Conservation (phyloP, 495 filamentous ascomycete species). For the Copromyces sp. region DNA sequence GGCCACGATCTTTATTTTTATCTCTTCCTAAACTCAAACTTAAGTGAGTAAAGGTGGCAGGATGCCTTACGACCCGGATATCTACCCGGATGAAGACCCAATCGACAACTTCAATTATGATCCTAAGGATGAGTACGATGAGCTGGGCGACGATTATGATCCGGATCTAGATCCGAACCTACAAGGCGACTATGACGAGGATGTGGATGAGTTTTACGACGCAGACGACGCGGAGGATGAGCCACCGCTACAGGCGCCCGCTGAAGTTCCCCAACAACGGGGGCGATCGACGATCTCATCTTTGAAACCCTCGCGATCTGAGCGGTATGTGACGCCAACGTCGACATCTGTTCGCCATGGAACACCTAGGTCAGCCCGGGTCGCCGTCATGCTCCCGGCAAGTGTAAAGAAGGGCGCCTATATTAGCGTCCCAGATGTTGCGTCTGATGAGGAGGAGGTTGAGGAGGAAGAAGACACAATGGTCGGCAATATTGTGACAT, state of each 20-base stretch:
- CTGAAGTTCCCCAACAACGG: not conserved
- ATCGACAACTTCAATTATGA: not conserved
- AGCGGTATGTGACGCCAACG: not conserved
- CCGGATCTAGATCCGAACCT: not conserved
- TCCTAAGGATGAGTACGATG: not conserved
- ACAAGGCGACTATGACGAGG: not conserved
- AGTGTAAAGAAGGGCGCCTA: conserved; percentile 1
- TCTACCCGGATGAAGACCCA: conserved; percentile 1
- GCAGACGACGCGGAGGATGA: not conserved
- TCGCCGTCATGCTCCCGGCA: conserved; percentile 4
- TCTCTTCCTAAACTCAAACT: not conserved
- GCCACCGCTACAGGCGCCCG: not conserved
- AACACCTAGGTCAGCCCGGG: not conserved
- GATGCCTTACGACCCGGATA: conserved; percentile 14
- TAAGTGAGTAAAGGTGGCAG: not conserved
- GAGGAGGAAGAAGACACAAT: not conserved
- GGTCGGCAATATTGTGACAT: conserved; percentile 2
- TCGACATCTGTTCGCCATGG: not conserved
- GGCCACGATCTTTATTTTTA: not conserved
- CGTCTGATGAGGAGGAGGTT: not conserved
- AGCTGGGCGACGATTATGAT: not conserved
- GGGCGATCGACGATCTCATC: not conserved
- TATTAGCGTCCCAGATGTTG: not conserved
- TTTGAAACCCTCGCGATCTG: not conserved
- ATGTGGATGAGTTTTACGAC: not conserved